Evolutionary conservation across 208 protist genomes (phyloP).

Genomic region (Acanthamoeba culbertsoni): DNA sequence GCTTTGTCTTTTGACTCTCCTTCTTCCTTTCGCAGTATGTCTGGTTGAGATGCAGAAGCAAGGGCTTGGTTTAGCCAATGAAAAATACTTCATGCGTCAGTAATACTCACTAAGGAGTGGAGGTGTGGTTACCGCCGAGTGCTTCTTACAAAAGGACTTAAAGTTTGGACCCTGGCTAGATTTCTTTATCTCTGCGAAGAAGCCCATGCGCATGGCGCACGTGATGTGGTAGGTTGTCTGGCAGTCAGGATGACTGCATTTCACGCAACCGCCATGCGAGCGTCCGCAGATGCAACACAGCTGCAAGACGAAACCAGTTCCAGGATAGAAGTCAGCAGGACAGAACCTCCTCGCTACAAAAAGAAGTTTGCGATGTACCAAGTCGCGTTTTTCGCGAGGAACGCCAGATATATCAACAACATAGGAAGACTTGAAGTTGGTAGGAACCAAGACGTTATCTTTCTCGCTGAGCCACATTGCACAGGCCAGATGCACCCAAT

Average conservation of each 20-base stretch:
- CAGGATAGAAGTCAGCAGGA: not conserved
- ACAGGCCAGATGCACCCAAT: slow-evolving; percentile 14
- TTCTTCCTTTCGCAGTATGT: slow-evolving; percentile 8
- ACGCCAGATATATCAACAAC: not conserved
- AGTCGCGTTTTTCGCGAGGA: not conserved
- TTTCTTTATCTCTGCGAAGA: slow-evolving; percentile 28
- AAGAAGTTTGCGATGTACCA: not conserved
- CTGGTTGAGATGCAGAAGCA: too few species aligned
- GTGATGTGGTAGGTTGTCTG: slow-evolving; percentile 24
- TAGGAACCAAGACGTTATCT: slow-evolving; percentile 4
- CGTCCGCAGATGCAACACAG: slow-evolving; percentile 26
- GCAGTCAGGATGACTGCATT: not conserved
- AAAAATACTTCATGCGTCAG: too few species aligned
- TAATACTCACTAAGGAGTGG: not conserved
- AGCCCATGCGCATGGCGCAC: slow-evolving; percentile 9
- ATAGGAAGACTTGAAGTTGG: slow-evolving; percentile 20
- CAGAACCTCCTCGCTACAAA: not conserved
- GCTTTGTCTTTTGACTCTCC: slow-evolving; percentile 48
- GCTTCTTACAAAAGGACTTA: slow-evolving; percentile 43
- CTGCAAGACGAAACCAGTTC: not conserved
- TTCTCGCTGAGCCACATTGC: slow-evolving; percentile 1
- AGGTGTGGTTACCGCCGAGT: not conserved
- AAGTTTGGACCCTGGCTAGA: not conserved
- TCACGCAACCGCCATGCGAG: not conserved
- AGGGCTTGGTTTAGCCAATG: too few species aligned